A percentile compares a stretch with the other conserved stretches of the same genome.
Conservation (phyloP, 163 green algal species). For the Scenedesmus sp. region DNA sequence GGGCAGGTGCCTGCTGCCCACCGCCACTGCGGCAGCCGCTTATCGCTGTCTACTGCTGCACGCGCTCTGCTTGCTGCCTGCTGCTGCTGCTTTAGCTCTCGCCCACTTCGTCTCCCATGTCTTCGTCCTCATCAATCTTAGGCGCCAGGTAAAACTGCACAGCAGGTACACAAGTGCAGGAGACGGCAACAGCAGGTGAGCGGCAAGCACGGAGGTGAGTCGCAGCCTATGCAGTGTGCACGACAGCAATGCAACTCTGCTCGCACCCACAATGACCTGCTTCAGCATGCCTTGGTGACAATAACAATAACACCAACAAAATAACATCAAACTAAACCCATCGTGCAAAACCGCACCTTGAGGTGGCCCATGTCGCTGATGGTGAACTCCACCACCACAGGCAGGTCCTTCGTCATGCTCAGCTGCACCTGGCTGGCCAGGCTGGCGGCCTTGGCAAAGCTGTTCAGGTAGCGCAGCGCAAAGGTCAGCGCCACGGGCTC, state of each 20-base stretch:
- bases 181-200: not conserved
- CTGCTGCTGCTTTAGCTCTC: conserved; percentile 12
- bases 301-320: too few species aligned
- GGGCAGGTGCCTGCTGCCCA: not conserved
- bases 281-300: too few species aligned
- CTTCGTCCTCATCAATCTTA: conserved; percentile 95
- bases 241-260: too few species aligned
- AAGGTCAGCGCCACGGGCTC: conserved; percentile 97
- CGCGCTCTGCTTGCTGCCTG: not conserved
- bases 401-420: conserved; percentile 93
- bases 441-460: conserved; percentile 89
- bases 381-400: conserved; percentile 95
- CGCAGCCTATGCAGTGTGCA: too few species aligned
- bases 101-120: conserved; percentile 40
- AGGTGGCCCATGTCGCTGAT: conserved; percentile 84
- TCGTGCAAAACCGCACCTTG: not conserved
- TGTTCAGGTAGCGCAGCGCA: conserved; percentile 95
- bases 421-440: conserved; percentile 74
- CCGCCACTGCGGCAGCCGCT: not conserved
- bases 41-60: not conserved
- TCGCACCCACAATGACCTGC: too few species aligned
- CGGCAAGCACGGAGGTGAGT: not conserved
- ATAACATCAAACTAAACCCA: not conserved
- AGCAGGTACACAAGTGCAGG: not conserved
- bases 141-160: conserved; percentile 96